Percentiles rank a stretch among this genome's conserved stretches.
Conservation (phyloP, 2,329 filamentous ascomycete species). For the Microcyclospora pomicola region DNA sequence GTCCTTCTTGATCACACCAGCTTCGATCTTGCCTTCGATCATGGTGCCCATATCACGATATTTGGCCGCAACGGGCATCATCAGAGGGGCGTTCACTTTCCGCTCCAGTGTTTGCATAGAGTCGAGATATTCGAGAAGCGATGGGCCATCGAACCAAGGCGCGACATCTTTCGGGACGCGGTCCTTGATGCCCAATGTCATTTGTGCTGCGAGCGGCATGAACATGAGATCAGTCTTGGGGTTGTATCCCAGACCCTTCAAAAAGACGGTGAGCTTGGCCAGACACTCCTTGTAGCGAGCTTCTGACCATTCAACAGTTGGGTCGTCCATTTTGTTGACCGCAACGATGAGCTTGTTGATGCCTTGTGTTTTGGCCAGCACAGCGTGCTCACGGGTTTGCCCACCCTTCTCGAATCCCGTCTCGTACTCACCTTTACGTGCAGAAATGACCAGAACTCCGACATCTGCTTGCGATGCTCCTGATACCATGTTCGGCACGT, state of each 20-base stretch:
- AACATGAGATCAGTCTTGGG: constrained; percentile 84
- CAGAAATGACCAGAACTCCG: constrained; percentile 88
- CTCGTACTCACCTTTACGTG: constrained; percentile 96
- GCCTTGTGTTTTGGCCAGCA: constrained; percentile 95
- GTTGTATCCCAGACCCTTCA: constrained; percentile 90
- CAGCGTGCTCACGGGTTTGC: constrained; percentile 92
- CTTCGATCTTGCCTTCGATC: constrained; percentile 94
- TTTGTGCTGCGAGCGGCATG: constrained; percentile 92
- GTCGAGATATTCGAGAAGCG: constrained; percentile 90
- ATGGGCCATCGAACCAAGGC: constrained; percentile 79
- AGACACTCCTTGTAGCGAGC: constrained; percentile 88
- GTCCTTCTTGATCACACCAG: constrained; percentile 84
- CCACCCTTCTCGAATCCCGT: constrained; percentile 95
- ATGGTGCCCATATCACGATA: constrained; percentile 96
- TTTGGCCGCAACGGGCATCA: constrained; percentile 96
- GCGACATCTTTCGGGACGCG: constrained; percentile 62
- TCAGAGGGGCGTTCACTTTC: constrained; percentile 94
- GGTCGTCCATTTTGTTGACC: constrained; percentile 99
- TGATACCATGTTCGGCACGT: constrained; percentile 96
- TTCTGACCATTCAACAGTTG: constrained; percentile 90
- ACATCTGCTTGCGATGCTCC: constrained; percentile 65
- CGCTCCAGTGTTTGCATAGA: constrained; percentile 84
- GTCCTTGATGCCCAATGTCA: constrained; percentile 74
- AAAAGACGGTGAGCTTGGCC: constrained; percentile 70
- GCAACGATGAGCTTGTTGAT: constrained; percentile 91